Conservation (phyloP, 169 alveolate genomes). For the Eimeria praecox region DNA sequence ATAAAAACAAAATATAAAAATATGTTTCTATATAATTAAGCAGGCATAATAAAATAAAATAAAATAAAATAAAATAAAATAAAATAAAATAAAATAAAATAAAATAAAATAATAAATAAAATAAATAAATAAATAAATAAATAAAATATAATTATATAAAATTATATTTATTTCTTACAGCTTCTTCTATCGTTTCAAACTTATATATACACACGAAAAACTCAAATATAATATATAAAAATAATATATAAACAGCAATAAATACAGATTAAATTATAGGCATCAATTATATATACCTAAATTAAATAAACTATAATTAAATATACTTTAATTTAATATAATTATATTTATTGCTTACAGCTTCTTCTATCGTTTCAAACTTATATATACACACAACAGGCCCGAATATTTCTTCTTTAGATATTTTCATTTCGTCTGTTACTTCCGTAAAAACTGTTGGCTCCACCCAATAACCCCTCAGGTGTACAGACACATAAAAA, state of each 20-base stretch:
- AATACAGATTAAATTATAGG: neutral
- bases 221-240: neutral
- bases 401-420: conserved; percentile 93
- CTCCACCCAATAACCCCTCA: conserved; percentile 87
- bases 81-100: too few relatives aligned
- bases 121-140: too few relatives aligned
- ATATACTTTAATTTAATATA: too few relatives aligned
- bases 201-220: conserved; percentile 43
- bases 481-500: neutral
- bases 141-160: too few relatives aligned
- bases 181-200: conserved; percentile 78
- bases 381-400: conserved; percentile 79
- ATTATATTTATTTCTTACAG: neutral
- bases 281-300: neutral
- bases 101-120: too few relatives aligned
- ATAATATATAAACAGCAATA: neutral
- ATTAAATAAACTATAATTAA: too few relatives aligned
- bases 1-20: too few relatives aligned
- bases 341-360: neutral
- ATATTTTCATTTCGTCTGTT: conserved; percentile 89
- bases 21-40: too few relatives aligned
- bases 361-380: conserved; percentile 77
- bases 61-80: too few relatives aligned
- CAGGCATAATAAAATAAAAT: too few relatives aligned
- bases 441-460: conserved; percentile 92